Evolutionary conservation across 441 rosid species (phyloP).

Genomic region (Corymbia citriodora): DNA sequence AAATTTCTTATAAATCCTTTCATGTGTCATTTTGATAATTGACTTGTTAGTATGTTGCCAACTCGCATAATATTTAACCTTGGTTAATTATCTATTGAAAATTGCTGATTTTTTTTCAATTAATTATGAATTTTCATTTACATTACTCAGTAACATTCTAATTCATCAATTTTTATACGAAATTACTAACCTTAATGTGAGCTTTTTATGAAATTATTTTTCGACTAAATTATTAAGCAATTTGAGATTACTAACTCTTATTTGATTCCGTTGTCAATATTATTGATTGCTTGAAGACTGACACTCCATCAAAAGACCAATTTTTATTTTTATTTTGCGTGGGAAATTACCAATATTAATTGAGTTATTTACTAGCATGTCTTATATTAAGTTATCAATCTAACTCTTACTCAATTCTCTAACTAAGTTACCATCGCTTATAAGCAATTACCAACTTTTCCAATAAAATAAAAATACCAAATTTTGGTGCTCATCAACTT

Average conservation of each 20-base stretch:
- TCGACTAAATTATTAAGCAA: background rate
- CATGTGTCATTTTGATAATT: too few relatives aligned
- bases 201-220: background rate
- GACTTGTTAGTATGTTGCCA: background rate
- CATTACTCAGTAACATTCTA: background rate
- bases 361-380: background rate
- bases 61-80: background rate
- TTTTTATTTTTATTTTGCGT: background rate
- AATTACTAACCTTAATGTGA: background rate
- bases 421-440: background rate
- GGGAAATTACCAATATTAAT: background rate
- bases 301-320: background rate
- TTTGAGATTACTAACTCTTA: background rate
- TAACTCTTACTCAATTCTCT: background rate
- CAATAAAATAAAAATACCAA: background rate
- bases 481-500: background rate
- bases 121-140: background rate
- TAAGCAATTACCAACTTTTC: background rate
- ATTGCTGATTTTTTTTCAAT: background rate
- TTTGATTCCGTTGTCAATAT: background rate
- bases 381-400: background rate
- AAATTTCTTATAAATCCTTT: too few relatives aligned
- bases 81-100: background rate
- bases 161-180: background rate
- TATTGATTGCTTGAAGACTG: background rate